phyloP scores from a whole-genome alignment of 805 yeast genomes.

The Yamadazyma kitorensis region DNA sequence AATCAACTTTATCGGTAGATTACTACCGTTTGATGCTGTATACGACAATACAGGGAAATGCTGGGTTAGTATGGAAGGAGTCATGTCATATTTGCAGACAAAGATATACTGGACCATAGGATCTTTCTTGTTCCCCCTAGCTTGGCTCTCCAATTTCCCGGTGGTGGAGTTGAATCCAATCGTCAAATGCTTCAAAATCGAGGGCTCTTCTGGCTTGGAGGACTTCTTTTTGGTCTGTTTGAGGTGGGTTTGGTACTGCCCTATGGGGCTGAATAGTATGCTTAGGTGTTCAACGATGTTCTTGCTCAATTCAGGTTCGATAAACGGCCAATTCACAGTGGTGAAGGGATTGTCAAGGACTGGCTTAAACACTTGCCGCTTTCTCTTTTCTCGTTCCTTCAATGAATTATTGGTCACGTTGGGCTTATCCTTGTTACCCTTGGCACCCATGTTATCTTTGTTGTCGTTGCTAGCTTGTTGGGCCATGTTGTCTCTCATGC shows the following conservation, averaged over 20 bases:
- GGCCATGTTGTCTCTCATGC: no score
- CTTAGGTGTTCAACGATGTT: conserved; percentile 37
- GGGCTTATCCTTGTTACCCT: background rate
- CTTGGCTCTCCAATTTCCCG: conserved; percentile 43
- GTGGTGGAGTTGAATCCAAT: conserved; percentile 60
- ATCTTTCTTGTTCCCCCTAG: conserved; percentile 14
- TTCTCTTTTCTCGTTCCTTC: conserved; percentile 47
- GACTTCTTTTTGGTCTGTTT: conserved; percentile 8
- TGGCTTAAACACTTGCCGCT: conserved; percentile 61
- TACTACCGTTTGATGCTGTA: conserved; percentile 35
- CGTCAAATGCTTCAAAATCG: conserved; percentile 22
- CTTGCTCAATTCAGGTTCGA: conserved; percentile 34
- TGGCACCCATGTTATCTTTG: no score
- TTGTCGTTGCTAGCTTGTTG: no score
- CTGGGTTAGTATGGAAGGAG: conserved; percentile 48
- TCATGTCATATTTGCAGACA: conserved; percentile 58
- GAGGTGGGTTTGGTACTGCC: conserved; percentile 20
- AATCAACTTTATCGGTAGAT: conserved; percentile 48
- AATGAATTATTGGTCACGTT: conserved; percentile 29
- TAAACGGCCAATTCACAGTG: conserved; percentile 42
- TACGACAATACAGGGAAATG: conserved; percentile 58
- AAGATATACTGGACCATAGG: conserved; percentile 41
- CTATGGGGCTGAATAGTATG: conserved; percentile 30
- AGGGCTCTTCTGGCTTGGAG: conserved; percentile 21
- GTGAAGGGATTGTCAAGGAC: conserved; percentile 63